Conservation (phyloP, 1,284 basidiomycete genomes). For the Laetiporus sulphureus region DNA sequence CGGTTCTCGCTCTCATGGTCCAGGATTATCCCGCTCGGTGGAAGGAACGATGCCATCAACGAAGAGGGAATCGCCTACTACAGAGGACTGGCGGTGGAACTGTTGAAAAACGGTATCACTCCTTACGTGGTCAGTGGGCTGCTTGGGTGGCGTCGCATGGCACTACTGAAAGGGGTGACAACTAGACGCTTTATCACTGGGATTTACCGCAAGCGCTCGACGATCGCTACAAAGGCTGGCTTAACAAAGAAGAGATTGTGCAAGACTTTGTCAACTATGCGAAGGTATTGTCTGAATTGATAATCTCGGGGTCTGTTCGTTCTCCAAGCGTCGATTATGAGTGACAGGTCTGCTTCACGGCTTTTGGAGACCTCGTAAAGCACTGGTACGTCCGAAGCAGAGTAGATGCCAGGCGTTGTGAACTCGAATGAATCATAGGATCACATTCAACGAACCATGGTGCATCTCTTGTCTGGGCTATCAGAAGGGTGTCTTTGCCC, state of each 20-base stretch:
- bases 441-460: conserved; percentile 72
- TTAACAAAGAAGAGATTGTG: conserved; percentile 56
- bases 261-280: conserved; percentile 64
- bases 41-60: conserved; percentile 64
- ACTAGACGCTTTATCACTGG: conserved; percentile 73
- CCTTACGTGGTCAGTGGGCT: conserved; percentile 56
- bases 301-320: no score
- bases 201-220: conserved; percentile 67
- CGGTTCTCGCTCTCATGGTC: conserved; percentile 71
- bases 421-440: conserved; percentile 29
- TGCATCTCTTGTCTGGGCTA: conserved; percentile 62
- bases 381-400: conserved; percentile 52
- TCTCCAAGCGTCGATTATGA: neutral
- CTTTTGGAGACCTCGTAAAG: conserved; percentile 69
- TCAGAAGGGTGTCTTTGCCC: conserved; percentile 55
- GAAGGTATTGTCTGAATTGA: conserved; percentile 21
- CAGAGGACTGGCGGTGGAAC: conserved; percentile 52
- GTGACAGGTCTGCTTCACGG: conserved; percentile 52
- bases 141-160: neutral
- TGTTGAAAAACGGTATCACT: conserved; percentile 53
- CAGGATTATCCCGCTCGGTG: conserved; percentile 64
- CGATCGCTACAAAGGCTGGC: conserved; percentile 69
- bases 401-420: neutral
- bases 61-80: conserved; percentile 60
- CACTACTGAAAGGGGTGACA: neutral